Conservation (phyloP, 257 asterid species). For the Plantago ovata region DNA sequence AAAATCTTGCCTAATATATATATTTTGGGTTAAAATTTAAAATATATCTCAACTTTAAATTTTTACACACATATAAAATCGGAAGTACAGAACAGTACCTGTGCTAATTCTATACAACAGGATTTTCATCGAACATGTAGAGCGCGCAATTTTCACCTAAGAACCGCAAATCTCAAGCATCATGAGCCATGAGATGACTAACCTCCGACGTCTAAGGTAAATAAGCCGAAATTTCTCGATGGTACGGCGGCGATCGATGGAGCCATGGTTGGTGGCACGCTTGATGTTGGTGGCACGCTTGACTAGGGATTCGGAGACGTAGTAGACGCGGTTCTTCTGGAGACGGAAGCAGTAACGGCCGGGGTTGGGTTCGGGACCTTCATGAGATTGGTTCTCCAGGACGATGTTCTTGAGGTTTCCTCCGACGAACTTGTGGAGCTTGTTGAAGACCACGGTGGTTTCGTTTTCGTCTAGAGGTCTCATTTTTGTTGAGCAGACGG, state of each 20-base stretch:
- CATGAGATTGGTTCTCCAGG: conserved; percentile 69
- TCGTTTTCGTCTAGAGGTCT: conserved; percentile 85
- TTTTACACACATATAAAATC: too few relatives aligned
- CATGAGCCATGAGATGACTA: too few relatives aligned
- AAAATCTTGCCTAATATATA: too few relatives aligned
- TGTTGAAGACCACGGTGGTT: conserved; percentile 74
- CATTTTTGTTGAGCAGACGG: conserved; percentile 28
- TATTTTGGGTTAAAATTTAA: too few relatives aligned
- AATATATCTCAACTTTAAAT: too few relatives aligned
- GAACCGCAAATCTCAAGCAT: too few relatives aligned
- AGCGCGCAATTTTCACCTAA: too few relatives aligned
- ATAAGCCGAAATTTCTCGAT: too few relatives aligned
- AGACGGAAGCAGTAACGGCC: conserved; percentile 89
- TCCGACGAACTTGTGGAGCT: conserved; percentile 86
- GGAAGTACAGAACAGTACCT: too few relatives aligned
- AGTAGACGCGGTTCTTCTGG: conserved; percentile 70
- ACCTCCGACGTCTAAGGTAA: too few relatives aligned
- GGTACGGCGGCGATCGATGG: conserved; percentile 71
- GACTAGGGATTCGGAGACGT: conserved; percentile 79
- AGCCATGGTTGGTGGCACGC: conserved; percentile 68
- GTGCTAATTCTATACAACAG: too few relatives aligned
- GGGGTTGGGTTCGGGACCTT: conserved; percentile 67
- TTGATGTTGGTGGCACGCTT: conserved; percentile 83
- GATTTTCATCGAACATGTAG: too few relatives aligned
- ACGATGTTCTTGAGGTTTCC: conserved; percentile 69